These are phyloP conservation scores for Rhodamnia argentea DNA, from an alignment of 345 rosid species.

Conservation along the genomic window DNA sequence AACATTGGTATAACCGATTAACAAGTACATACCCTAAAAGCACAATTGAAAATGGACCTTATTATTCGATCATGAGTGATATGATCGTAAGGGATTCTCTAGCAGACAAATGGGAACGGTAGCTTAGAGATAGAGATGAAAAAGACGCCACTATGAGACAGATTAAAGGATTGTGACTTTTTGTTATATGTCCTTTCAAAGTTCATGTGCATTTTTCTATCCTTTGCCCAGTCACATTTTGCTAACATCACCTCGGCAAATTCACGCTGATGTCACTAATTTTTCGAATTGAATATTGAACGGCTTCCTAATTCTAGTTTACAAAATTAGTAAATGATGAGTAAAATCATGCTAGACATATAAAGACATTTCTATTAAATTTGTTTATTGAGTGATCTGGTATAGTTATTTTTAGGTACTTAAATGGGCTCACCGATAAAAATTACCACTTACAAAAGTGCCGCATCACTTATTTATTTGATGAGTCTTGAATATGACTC, in stretches of 20 bases:
- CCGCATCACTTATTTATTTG: neutral
- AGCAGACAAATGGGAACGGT: neutral
- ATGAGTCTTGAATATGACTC: neutral
- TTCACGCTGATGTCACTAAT: neutral
- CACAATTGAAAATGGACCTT: neutral
- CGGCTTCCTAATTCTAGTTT: neutral
- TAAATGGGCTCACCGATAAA: neutral
- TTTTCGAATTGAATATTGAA: neutral
- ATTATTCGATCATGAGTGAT: neutral
- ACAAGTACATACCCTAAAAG: neutral
- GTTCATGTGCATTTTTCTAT: neutral
- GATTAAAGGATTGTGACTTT: neutral
- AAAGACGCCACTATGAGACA: neutral
- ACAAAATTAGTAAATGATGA: neutral
- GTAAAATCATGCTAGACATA: neutral
- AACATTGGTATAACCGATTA: neutral
- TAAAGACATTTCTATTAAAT: neutral
- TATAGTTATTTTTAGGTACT: neutral
- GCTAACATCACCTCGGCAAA: neutral
- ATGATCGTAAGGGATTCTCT: neutral
- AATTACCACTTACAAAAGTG: neutral
- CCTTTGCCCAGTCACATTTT: neutral
- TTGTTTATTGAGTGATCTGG: neutral
- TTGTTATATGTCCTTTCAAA: neutral
- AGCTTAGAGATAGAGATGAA: neutral